Evolutionary conservation across 495 filamentous ascomycete species (phyloP).

Genomic region (Bacidia rubella): DNA sequence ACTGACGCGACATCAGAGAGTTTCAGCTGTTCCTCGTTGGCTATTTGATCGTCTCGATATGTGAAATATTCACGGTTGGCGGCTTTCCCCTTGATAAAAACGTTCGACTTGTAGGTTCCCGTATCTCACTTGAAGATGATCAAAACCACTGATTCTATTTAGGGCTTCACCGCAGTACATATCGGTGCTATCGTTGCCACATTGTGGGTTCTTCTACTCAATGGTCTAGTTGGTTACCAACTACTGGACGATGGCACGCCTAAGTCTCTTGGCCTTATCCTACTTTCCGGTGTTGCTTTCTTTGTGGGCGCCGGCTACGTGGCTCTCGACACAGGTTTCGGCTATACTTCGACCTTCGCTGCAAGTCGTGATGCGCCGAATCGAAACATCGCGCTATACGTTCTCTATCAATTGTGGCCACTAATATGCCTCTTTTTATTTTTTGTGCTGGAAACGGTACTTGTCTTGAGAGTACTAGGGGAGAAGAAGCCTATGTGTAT

Average conservation of each 20-base stretch:
- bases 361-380: constrained; percentile 37
- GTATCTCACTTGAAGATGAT: not conserved
- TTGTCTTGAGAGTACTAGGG: constrained; percentile 73
- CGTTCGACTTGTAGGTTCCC: constrained; percentile 48
- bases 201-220: constrained; percentile 82
- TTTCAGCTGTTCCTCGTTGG: constrained; percentile 87
- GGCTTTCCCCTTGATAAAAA: constrained; percentile 59
- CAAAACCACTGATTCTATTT: constrained; percentile 5
- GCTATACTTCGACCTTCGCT: constrained; percentile 68
- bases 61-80: constrained; percentile 91
- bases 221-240: constrained; percentile 86
- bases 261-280: constrained; percentile 62
- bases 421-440: constrained; percentile 77
- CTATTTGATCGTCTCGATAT: constrained; percentile 81
- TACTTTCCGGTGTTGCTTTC: constrained; percentile 51
- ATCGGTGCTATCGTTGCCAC: constrained; percentile 79
- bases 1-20: constrained; percentile 44
- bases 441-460: constrained; percentile 64
- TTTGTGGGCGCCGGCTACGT: constrained; percentile 94
- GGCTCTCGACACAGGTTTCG: constrained; percentile 81
- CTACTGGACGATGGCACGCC: constrained; percentile 86
- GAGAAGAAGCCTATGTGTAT: constrained; percentile 77
- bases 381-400: constrained; percentile 76
- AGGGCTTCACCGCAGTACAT: constrained; percentile 91
- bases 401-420: constrained; percentile 82